A percentile compares a stretch with the other conserved stretches of the same genome.
Conservation (phyloP, 106 monocot species). For the Dioscorea alata region DNA sequence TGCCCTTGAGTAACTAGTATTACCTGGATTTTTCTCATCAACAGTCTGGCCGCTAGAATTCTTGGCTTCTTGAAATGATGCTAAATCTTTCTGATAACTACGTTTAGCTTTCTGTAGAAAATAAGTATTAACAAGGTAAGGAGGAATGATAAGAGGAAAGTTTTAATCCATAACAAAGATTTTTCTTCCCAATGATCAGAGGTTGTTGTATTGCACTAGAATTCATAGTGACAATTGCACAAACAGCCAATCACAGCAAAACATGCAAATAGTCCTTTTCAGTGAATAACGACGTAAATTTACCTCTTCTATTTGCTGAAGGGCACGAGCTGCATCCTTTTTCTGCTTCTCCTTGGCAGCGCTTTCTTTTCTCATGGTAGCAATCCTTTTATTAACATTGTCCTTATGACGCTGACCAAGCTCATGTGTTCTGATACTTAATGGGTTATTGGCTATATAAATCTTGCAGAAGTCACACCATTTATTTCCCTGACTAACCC, state of each 20-base stretch:
- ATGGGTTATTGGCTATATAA: slow-evolving; percentile 79
- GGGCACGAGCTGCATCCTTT: slow-evolving; percentile 66
- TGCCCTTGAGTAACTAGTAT: slow-evolving; percentile 13
- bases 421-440: slow-evolving; percentile 91
- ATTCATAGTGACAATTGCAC: not conserved
- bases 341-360: slow-evolving; percentile 79
- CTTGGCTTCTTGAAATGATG: slow-evolving; percentile 41
- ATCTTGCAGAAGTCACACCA: slow-evolving; percentile 99
- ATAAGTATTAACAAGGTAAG: slow-evolving; percentile 1
- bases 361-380: slow-evolving; percentile 81
- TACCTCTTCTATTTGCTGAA: slow-evolving; percentile 92
- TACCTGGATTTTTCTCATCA: slow-evolving; percentile 13
- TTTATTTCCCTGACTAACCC: slow-evolving; percentile 99
- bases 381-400: slow-evolving; percentile 73
- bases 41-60: slow-evolving; percentile 15
- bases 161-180: too few relatives aligned
- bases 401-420: slow-evolving; percentile 93
- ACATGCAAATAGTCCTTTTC: not conserved
- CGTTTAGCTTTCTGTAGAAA: slow-evolving; percentile 72
- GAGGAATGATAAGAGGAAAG: not conserved
- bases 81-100: slow-evolving; percentile 88
- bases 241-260: not conserved
- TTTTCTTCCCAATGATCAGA: too few relatives aligned
- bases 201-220: too few relatives aligned
- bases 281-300: not conserved